Base-by-base conservation (phyloP, 805 yeast species). In the Candida methanosorbosa region DNA sequence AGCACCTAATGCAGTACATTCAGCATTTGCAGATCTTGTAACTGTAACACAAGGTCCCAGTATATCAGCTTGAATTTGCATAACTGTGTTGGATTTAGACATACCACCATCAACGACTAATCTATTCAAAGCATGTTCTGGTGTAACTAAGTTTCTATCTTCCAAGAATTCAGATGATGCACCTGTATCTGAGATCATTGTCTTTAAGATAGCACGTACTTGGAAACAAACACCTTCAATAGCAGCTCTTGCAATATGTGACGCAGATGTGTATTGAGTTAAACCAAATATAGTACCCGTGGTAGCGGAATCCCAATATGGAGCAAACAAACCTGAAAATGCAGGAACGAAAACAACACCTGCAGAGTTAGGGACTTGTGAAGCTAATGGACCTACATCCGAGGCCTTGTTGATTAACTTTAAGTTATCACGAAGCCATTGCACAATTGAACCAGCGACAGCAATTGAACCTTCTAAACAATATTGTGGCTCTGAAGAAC, bases 331-430 rank as follows among this genome's bases (percentile, higher is more conserved):
- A 7, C 97, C 97, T 22, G 88, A 80, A 56, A 88, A 86, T 3
- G 96, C 96, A 21, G 97, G 95, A 30, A 88, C 94, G 52, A 88
- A 88, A 26, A 85, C 87, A 18, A 88, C 96, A 27, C 96, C 96
- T 33, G 92, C 95, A 14, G 90, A 69, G 54, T 81, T 75, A 18
- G 72, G 67, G 26, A 85, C 95, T 49, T 77, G 79, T 18, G 82
- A 75, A 11, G 95, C 95, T 49, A 88, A 68, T 19, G 94, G 94
- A 4, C 95, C 96, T 41, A 90, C 78, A 57, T 88, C 95, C 45
- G 81, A 78, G 6, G 95, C 83, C 38, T 75, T 73, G 47, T 76
- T 78, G 47, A 88, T 83, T 50, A 88, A 63, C 45, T 82, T 81
- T 61, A 88, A 71, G 63, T 87, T 87, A 61, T 88, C 95, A 53